Conservation (phyloP, 352 stramenopile species). For the Globisporangium mamillatum region DNA sequence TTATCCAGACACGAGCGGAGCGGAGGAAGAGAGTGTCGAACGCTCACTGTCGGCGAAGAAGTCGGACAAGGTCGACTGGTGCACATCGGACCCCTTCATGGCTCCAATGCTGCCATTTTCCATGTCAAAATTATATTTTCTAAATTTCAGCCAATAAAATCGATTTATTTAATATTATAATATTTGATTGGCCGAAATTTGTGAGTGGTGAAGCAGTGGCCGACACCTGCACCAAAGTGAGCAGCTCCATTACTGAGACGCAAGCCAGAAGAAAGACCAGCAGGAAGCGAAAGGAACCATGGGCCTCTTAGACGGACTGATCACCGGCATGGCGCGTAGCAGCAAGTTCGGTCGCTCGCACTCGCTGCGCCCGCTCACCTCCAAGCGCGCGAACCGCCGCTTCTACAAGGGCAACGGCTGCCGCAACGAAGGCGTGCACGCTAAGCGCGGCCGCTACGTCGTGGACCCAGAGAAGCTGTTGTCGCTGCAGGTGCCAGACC, state of each 20-base stretch:
- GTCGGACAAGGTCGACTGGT: neutral
- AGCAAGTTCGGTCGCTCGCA: constrained; percentile 86
- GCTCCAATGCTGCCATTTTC: neutral
- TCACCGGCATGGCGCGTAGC: constrained; percentile 65
- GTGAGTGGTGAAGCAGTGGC: constrained; percentile 9
- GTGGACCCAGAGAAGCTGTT: constrained; percentile 90
- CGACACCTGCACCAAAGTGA: neutral
- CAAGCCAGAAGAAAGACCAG: neutral
- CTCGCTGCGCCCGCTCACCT: constrained; percentile 87
- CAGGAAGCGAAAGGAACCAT: constrained; percentile 26
- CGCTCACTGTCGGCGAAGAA: neutral
- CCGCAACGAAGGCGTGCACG: constrained; percentile 90
- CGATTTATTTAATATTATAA: no score
- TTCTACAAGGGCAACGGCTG: constrained; percentile 96
- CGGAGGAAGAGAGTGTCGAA: neutral
- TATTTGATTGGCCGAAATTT: constrained; percentile 18
- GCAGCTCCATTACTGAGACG: neutral
- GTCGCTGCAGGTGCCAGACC: constrained; percentile 91
- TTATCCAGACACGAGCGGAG: neutral
- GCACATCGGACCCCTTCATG: neutral
- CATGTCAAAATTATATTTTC: constrained; percentile 1
- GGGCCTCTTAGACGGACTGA: constrained; percentile 75
- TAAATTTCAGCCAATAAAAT: constrained; percentile 18
- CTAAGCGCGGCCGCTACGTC: constrained; percentile 91
- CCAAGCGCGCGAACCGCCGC: constrained; percentile 92